Base-by-base conservation (phyloP, 2,329 filamentous ascomycete species). In the Hymenoscyphus repandus region DNA sequence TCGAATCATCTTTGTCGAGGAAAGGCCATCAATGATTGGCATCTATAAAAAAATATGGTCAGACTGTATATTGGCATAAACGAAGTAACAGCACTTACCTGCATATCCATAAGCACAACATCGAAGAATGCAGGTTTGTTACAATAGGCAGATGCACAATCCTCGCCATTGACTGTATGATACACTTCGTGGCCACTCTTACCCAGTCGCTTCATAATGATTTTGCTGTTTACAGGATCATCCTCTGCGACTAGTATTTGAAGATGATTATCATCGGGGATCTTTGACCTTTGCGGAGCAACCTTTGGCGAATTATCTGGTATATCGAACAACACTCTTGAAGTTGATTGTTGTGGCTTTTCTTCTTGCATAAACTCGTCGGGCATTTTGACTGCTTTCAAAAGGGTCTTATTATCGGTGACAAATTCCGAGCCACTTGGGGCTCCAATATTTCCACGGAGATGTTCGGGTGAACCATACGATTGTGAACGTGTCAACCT, bases 91-190 rank as follows among this genome's bases (percentile, higher is more conserved):
- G 15, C 22, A 69, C 80, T 68, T 65, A 90, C 89, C 76, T 95
- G 89, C 79, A 96, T 90, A 64, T 95, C 90, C 90, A 95, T 95
- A 55, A 96, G 74, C 43, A 96, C 75, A 5, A 90, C 83, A 65
- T 95, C 89, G 62, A 88, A 93, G 18, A 71, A 69, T 22, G 67
- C 67, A 0, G 83, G 74, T 45, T 75, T 77, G 41, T 88, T 85
- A 45, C 75, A 77, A 66, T 88, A 91, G 4, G 81, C 75, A 45
- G 76, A 74, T 5, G 88, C 85, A 62, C 90, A 96, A 62, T 95
- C 89, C 63, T 93, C 86, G 6, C 90, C 90, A 55, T 95, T 95
- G 34, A 86, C 76, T 0, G 88, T 88, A 57, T 91, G 75, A 33
- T 78, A 72, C 0, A 93, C 85, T 1, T 76, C 69, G 57, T 95